Evolutionary conservation across 75 land plant species (phyloP), one percentile per base, ranked within the genome.

Genomic region (Cupressus sempervirens): DNA sequence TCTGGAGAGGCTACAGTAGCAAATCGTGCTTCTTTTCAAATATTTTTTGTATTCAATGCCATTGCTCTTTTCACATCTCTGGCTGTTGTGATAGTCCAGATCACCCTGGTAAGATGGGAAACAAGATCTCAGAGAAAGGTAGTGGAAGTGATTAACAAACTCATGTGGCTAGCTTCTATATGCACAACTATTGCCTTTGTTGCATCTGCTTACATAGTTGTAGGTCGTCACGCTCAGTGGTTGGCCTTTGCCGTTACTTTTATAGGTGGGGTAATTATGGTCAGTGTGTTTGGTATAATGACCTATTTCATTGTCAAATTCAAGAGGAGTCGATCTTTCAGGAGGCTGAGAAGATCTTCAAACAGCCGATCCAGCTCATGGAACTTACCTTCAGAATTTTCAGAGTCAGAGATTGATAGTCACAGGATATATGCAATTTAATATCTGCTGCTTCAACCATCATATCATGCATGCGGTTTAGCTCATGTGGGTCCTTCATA

Each of bases 31-130:
- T 52, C 91, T 45, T 93, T 93, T 84, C 88, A 90, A 87, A 85
- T 92, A 32, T 93, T 93, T 90, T 93, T 92, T 89, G 84, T 93
- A 15, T 88, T 76, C 75, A 93, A 93, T 84, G 95, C 93, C 11
- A 38, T 92, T 75, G 92, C 95, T 3, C 87, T 93, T 29, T 93
- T 93, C 83, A 90, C 92, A 0, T 93, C 95, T 4, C 74, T 93
- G 70, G 93, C 95, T 15, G 95, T 93, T 9, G 95, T 93, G 86
- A 89, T 93, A 84, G 93, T 93, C 38, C 95, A 93, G 56, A 93
- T 93, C 56, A 93, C 95, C 1, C 76, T 93, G 34, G 95, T 93
- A 4, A 86, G 95, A 56, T 92, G 95, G 5, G 95, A 93, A 83
- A 88, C 88, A 26, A 93, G 89, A 82, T 86, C 93, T 18, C 93